phyloP scores from a whole-genome alignment of 192 early-diverging fungal species.

The Obelidium mucronatum region DNA sequence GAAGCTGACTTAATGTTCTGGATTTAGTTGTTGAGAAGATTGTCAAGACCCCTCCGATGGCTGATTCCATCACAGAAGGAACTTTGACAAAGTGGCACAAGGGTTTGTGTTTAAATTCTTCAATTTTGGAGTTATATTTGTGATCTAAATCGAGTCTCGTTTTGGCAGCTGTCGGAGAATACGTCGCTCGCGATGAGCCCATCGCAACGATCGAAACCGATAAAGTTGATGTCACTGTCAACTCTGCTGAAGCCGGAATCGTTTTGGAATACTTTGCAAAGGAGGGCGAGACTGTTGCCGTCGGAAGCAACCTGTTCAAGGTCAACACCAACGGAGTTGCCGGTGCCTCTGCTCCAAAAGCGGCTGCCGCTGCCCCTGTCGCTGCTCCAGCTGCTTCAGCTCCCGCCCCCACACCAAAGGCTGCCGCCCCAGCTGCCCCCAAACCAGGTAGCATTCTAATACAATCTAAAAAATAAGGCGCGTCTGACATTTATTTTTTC shows the following conservation, averaged over 20 bases:
- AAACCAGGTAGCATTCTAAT: constrained; percentile 23
- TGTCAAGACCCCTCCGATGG: constrained; percentile 95
- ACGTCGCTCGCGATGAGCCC: constrained; percentile 92
- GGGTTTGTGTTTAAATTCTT: constrained; percentile 64
- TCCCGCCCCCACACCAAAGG: constrained; percentile 57
- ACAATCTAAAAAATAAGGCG: not conserved
- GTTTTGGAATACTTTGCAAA: constrained; percentile 82
- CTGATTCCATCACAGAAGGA: constrained; percentile 98
- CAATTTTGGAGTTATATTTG: constrained; percentile 36
- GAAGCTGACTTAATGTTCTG: too few relatives aligned
- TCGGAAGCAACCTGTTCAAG: constrained; percentile 93
- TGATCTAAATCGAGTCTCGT: constrained; percentile 46
- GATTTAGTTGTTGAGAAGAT: constrained; percentile 78
- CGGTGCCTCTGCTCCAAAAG: constrained; percentile 31
- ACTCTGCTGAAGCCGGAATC: constrained; percentile 90
- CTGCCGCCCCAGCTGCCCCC: constrained; percentile 48
- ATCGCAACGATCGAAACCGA: constrained; percentile 99
- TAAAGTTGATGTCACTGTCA: constrained; percentile 97
- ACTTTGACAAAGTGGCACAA: constrained; percentile 96
- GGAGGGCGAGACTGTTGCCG: constrained; percentile 89
- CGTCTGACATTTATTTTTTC: not conserved
- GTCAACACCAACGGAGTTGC: constrained; percentile 67
- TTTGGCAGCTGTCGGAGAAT: constrained; percentile 89
- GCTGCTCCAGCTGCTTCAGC: constrained; percentile 45
- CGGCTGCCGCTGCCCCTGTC: constrained; percentile 34